Percentiles rank a stretch among this genome's conserved stretches.
Evolutionary conservation across 2,329 filamentous ascomycete species (phyloP).

Genomic region (Diplocarpon rosae): DNA sequence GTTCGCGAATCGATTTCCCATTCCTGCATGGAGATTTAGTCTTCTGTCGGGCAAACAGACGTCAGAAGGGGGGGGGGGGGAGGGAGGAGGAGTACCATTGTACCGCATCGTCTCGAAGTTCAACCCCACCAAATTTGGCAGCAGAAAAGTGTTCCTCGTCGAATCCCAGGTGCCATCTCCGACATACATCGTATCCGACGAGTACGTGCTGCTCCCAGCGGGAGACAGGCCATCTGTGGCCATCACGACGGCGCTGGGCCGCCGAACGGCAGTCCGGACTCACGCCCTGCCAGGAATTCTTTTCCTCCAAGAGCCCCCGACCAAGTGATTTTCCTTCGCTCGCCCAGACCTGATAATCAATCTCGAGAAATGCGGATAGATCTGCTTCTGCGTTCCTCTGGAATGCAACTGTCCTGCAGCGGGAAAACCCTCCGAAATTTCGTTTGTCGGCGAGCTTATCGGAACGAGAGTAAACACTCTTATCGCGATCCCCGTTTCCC

Average conservation of each 20-base stretch:
- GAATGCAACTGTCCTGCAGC: background rate
- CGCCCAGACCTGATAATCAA: conserved; percentile 1
- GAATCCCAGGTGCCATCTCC: conserved; percentile 81
- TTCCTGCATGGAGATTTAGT: conserved; percentile 36
- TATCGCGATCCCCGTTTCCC: background rate
- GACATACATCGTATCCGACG: conserved; percentile 62
- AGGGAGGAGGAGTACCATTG: conserved; percentile 49
- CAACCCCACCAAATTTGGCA: conserved; percentile 65
- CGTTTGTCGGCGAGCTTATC: background rate
- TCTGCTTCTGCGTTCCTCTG: conserved; percentile 1
- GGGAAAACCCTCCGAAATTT: background rate
- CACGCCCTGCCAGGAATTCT: background rate
- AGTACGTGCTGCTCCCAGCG: conserved; percentile 62
- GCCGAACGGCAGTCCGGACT: conserved; percentile 6
- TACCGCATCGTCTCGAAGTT: conserved; percentile 77
- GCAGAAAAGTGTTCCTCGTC: conserved; percentile 62
- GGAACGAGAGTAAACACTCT: conserved; percentile 1
- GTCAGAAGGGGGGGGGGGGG: no score
- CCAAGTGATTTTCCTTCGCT: background rate
- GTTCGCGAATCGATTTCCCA: conserved; percentile 69
- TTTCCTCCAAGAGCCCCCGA: background rate
- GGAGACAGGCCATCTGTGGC: conserved; percentile 30
- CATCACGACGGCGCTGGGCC: conserved; percentile 21
- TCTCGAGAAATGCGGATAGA: conserved; percentile 4
- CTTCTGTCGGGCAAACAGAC: no score